Base-by-base conservation (phyloP, 805 yeast genomes). In the Yarrowia sp. region DNA sequence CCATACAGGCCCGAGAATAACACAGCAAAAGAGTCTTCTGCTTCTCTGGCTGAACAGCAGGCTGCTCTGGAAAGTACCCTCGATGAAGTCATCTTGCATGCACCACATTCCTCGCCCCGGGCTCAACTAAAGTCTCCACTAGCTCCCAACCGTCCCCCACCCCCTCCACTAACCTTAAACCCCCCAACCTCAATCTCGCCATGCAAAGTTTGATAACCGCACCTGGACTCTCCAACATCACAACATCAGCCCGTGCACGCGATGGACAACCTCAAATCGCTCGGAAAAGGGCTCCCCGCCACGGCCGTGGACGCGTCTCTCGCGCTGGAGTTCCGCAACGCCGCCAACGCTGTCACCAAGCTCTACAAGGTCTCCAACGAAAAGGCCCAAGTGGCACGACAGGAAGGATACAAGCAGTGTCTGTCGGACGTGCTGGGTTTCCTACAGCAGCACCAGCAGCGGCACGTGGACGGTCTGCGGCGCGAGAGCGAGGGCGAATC, bases 301-400 rank as follows among this genome's bases (percentile, higher is more conserved):
- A 62, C 65, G n/a, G 67, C 65, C 16, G 62, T 64, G 46, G 69
- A 68, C 47, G 47, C 49, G 16, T 47, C 61, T 29, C 63, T 68
- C 22, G 38, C 65, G 14, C 39, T 44, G 14, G 72, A 69, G 63
- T 69, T 69, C 56, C 68, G 68, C 35, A 63, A 65, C 31, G 72
- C 72, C 6, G 72, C 72, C 14, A 62, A 63, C 36, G 65, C 71
- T 4, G 70, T 69, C 22, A 68, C 72, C 13, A 66, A 67, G 65
- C 66, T 69, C 33, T 69, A 68, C 65, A 69, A 68, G 49, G 64
- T 67, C 33, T 59, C 68, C 18, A 64, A 65, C 13, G 66, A 68
- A 18, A 59, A 63, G 47, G 64, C 66, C n/a, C 38, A 42, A 18
- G 46, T 62, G 46, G 66, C 66, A 13, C 51, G 69, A 13, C 46